phyloP scores from a whole-genome alignment of 257 asterid genomes.

The Datura wrightii region DNA sequence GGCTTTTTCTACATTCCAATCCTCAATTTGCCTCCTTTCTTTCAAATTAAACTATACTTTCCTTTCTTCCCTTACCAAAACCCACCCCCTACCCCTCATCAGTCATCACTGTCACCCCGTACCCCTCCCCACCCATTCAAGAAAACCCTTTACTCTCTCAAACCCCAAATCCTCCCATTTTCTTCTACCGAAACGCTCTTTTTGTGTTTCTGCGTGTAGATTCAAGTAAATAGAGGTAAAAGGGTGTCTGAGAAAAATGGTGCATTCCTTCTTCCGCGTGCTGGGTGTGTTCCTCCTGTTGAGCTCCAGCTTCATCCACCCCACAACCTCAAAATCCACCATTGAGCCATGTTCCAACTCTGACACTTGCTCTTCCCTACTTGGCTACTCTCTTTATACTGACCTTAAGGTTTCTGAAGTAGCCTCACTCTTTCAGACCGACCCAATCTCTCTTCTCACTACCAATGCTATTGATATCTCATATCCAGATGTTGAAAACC shows the following conservation, averaged over 20 bases:
- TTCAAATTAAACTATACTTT: not conserved
- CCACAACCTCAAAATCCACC: constrained; percentile 70
- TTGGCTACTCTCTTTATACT: constrained; percentile 91
- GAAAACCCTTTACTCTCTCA: constrained; percentile 9
- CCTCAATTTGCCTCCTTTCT: constrained; percentile 14
- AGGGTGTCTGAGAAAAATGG: constrained; percentile 23
- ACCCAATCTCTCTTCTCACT: constrained; percentile 84
- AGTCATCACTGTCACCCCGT: constrained; percentile 7
- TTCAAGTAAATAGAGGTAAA: not conserved
- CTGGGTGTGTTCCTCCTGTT: constrained; percentile 31
- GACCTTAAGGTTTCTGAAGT: constrained; percentile 94
- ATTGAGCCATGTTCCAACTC: constrained; percentile 92
- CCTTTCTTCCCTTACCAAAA: constrained; percentile 18
- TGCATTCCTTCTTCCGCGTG: constrained; percentile 26
- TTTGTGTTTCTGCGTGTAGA: not conserved
- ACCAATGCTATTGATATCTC: constrained; percentile 81
- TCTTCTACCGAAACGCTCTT: not conserved
- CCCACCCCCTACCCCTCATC: not conserved
- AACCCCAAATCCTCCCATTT: not conserved
- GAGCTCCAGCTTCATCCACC: constrained; percentile 37
- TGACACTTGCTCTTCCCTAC: constrained; percentile 74
- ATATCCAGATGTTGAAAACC: constrained; percentile 87
- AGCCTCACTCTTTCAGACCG: constrained; percentile 79
- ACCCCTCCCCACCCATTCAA: not conserved
- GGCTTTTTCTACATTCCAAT: not conserved